phyloP scores from a whole-genome alignment of 2,329 filamentous ascomycete species.

The Fusarium sacchari region DNA sequence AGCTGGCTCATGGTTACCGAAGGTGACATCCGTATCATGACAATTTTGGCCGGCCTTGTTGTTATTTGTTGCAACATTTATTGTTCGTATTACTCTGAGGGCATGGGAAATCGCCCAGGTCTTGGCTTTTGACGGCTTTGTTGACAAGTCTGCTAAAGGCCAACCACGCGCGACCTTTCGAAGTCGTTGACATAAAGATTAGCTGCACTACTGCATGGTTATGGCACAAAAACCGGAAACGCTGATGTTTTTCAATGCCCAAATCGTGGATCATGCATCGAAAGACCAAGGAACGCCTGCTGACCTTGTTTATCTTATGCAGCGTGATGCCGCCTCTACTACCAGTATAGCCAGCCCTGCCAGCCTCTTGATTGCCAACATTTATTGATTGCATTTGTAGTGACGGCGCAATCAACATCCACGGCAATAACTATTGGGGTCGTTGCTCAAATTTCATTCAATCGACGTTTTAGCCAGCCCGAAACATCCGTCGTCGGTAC shows the following conservation, averaged over 20 bases:
- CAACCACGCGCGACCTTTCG: slow-evolving; percentile 10
- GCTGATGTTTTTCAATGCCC: slow-evolving; percentile 2
- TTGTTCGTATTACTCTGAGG: neutral
- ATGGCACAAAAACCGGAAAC: slow-evolving; percentile 25
- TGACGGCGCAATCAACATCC: slow-evolving; percentile 1
- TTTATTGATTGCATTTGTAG: slow-evolving; percentile 10
- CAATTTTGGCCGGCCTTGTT: neutral
- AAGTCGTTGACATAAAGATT: slow-evolving; percentile 24
- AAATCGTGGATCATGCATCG: slow-evolving; percentile 16
- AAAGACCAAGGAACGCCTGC: slow-evolving; percentile 8
- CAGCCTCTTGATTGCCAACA: neutral
- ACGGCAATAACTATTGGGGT: slow-evolving; percentile 1
- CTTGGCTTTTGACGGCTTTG: slow-evolving; percentile 15
- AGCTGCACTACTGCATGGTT: slow-evolving; percentile 15
- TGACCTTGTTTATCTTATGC: slow-evolving; percentile 5
- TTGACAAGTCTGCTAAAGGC: neutral
- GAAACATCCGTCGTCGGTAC: slow-evolving; percentile 23
- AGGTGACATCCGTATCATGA: slow-evolving; percentile 5
- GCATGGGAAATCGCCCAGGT: neutral
- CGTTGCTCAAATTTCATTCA: slow-evolving; percentile 1
- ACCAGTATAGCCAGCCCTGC: neutral
- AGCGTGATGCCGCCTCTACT: neutral
- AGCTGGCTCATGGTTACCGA: slow-evolving; percentile 8
- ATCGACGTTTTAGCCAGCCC: slow-evolving; percentile 10
- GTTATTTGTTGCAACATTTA: slow-evolving; percentile 1